Base-by-base conservation (phyloP, 208 protist species). In the Trypanosoma scelopori region DNA sequence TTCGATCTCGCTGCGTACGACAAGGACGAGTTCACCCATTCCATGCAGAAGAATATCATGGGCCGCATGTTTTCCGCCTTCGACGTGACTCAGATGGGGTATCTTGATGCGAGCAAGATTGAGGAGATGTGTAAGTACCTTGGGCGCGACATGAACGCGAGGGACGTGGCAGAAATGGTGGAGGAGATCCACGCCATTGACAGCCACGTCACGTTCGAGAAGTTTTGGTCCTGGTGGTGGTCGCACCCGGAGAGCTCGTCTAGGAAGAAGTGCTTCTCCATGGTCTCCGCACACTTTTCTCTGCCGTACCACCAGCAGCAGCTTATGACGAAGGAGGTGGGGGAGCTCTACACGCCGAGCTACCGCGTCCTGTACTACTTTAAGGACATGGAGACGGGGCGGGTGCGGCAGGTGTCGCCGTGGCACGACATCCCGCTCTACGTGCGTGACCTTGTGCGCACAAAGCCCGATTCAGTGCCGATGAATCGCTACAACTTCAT, bases 401-500 rank as follows among this genome's bases (percentile, higher is more conserved):
- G 82, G 50, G 70, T 70, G 53, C 81, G 84, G 25, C 85, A 89
- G 70, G 83, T 97, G 30, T 94, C 87, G 47, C 93, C 93, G 39
- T 97, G 93, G 93, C 93, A 97, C 66, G 93, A 97, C 74, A 84
- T 97, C 22, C 93, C 91, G 16, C 79, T 96, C 13, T 87, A 78
- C 53, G 86, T 97, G 60, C 85, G 84, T 42, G 85, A 95, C 61
- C 75, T 87, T 18, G 87, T 97, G 35, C 86, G 92, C 27, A 97
- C 89, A 27, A 92, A 91, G 69, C 84, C 88, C 13, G 87, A 89
- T 69, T 48, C 82, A 43, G 76, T 84, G 61, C 81, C 81, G 20
- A 83, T 87, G 45, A 95, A 97, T 64, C 87, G 89, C 55, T 96
- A 88, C 74, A 95, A 96, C 74, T 96, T 96, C 58, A 89, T 97